Evolutionary conservation across 2,329 filamentous ascomycete genomes (phyloP).

Genomic region (Arthrobotrys pseudoclavata): DNA sequence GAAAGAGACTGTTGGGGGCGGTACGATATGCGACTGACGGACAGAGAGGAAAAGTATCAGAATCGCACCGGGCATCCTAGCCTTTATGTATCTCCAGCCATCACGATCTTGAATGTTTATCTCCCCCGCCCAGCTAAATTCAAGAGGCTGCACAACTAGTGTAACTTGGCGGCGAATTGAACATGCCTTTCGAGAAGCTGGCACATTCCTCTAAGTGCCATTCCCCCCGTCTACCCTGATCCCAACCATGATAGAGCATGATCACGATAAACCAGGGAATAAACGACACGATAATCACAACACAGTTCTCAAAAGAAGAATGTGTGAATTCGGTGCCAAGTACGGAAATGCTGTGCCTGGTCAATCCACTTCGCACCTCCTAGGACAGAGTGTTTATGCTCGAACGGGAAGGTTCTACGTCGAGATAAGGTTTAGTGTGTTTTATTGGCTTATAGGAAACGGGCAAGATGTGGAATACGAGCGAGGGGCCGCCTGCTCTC

Average conservation of each 20-base stretch:
- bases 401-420: constrained; percentile 51
- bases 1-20: constrained; percentile 31
- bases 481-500: constrained; percentile 25
- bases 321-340: constrained; percentile 56
- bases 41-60: constrained; percentile 27
- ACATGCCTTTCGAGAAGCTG: constrained; percentile 56
- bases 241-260: constrained; percentile 50
- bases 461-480: constrained; percentile 27
- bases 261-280: constrained; percentile 56
- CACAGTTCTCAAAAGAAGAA: constrained; percentile 54
- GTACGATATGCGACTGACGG: constrained; percentile 41
- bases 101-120: constrained; percentile 37
- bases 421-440: constrained; percentile 47
- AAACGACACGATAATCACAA: constrained; percentile 51
- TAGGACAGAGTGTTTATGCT: constrained; percentile 31
- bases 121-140: constrained; percentile 31
- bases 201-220: constrained; percentile 25
- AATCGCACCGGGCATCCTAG: neutral
- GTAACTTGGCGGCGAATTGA: constrained; percentile 46
- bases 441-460: constrained; percentile 28
- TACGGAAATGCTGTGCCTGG: constrained; percentile 46
- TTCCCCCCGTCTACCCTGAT: constrained; percentile 28
- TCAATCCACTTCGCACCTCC: constrained; percentile 34
- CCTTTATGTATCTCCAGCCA: constrained; percentile 49
- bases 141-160: constrained; percentile 33